phyloP scores from a whole-genome alignment of 2,329 filamentous ascomycete genomes.

The Sarocladiaceae sp. region DNA sequence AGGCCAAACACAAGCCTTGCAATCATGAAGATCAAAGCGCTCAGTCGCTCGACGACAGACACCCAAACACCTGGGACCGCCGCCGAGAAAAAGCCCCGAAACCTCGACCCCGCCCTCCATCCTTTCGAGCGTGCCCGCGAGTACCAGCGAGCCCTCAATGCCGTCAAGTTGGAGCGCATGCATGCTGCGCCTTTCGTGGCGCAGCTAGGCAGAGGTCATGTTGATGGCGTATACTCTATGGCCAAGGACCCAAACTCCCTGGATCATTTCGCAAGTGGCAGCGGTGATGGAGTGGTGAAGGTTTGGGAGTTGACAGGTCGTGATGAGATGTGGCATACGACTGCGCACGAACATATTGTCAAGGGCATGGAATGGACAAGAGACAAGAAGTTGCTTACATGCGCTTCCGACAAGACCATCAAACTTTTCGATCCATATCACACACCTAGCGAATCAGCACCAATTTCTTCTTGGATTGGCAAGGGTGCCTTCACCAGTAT shows the following conservation, averaged over 20 bases:
- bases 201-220: conserved; percentile 84
- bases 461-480: conserved; percentile 81
- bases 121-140: conserved; percentile 89
- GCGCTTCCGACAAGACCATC: conserved; percentile 78
- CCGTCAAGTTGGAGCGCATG: conserved; percentile 90
- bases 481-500: conserved; percentile 77
- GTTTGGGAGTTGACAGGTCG: conserved; percentile 73
- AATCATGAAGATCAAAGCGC: conserved; percentile 58
- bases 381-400: conserved; percentile 80
- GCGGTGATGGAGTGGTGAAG: conserved; percentile 90
- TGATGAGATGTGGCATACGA: conserved; percentile 70
- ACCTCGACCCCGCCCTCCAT: conserved; percentile 80
- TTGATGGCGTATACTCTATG: conserved; percentile 79
- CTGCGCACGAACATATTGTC: conserved; percentile 90
- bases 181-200: conserved; percentile 72
- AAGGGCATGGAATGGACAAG: conserved; percentile 88
- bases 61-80: conserved; percentile 64
- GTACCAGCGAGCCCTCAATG: conserved; percentile 58
- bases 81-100: conserved; percentile 61
- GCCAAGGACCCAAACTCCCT: conserved; percentile 75
- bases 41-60: conserved; percentile 60
- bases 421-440: conserved; percentile 92
- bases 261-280: conserved; percentile 74
- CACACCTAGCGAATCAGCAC: conserved; percentile 62
- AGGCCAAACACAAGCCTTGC: not conserved